A percentile compares a stretch with the other conserved stretches of the same genome.
Evolutionary conservation across 768 basidiomycete species (phyloP).

Genomic region (Chalciporus pseudorubinellus): DNA sequence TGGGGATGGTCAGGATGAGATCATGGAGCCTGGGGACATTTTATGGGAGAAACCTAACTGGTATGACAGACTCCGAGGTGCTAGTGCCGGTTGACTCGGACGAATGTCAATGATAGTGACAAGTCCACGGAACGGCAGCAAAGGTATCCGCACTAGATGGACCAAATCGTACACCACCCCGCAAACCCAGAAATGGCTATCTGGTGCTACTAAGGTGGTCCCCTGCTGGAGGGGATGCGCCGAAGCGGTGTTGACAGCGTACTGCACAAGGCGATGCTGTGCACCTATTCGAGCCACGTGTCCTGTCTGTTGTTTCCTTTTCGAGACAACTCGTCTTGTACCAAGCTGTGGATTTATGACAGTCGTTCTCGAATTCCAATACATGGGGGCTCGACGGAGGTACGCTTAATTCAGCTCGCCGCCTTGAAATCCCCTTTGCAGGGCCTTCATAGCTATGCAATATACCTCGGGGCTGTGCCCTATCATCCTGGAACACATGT

Average conservation of each 20-base stretch:
- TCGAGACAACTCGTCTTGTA: neutral
- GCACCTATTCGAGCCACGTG: too few species aligned
- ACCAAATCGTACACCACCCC: neutral
- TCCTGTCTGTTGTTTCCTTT: neutral
- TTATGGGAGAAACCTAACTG: too few species aligned
- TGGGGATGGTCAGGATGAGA: too few species aligned
- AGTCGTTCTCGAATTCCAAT: neutral
- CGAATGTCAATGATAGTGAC: too few species aligned
- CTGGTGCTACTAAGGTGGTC: too few species aligned
- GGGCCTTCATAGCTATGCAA: neutral
- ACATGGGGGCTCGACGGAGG: too few species aligned
- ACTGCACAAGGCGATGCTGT: neutral
- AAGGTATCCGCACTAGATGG: slow-evolving; percentile 2
- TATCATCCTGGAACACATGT: neutral
- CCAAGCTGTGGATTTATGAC: neutral
- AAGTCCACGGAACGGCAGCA: slow-evolving; percentile 11
- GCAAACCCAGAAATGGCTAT: neutral
- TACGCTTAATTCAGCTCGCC: neutral
- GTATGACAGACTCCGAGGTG: too few species aligned
- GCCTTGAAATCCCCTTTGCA: neutral
- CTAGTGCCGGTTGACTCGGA: neutral
- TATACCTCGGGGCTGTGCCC: neutral
- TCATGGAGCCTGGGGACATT: too few species aligned
- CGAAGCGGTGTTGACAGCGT: neutral
- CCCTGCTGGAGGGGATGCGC: too few species aligned